Percentiles rank a stretch among this genome's conserved stretches.
phyloP scores from a whole-genome alignment of 768 basidiomycete genomes.

The Hericium erinaceus region DNA sequence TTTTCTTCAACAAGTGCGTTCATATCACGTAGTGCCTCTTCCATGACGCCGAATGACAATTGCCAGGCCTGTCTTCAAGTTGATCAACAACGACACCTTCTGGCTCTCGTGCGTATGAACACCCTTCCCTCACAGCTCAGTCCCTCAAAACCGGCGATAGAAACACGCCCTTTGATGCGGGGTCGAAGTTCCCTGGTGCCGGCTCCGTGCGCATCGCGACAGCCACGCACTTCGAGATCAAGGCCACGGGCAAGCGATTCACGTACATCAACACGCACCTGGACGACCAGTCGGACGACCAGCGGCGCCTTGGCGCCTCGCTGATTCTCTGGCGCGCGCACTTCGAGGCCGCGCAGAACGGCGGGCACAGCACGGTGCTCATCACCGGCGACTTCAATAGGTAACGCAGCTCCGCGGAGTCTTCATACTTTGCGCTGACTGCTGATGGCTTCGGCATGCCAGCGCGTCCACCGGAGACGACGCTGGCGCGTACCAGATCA shows the following conservation, averaged over 20 bases:
- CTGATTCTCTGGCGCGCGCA: slow-evolving; percentile 40
- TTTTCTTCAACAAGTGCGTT: slow-evolving; percentile 44
- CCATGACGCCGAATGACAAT: background rate
- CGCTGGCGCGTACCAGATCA: slow-evolving; percentile 41
- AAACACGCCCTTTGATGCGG: slow-evolving; percentile 35
- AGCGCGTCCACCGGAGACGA: slow-evolving; percentile 35
- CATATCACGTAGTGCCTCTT: background rate
- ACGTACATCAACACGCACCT: slow-evolving; percentile 44
- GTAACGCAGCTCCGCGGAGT: background rate
- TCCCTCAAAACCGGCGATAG: slow-evolving; percentile 15
- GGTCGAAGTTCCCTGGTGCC: slow-evolving; percentile 40
- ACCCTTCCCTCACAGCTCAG: background rate
- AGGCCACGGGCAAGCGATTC: slow-evolving; percentile 20
- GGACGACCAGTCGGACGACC: slow-evolving; percentile 43
- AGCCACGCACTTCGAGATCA: slow-evolving; percentile 27
- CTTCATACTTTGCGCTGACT: background rate
- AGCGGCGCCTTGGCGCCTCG: slow-evolving; percentile 42
- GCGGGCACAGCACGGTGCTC: slow-evolving; percentile 28
- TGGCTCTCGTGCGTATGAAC: slow-evolving; percentile 42
- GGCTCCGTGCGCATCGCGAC: slow-evolving; percentile 43
- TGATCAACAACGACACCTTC: slow-evolving; percentile 38
- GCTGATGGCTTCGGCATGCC: background rate
- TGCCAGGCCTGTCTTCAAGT: slow-evolving; percentile 24
- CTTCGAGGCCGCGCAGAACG: slow-evolving; percentile 33
- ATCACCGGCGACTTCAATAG: slow-evolving; percentile 47